Conservation (phyloP, 192 early-diverging fungal species). For the Nowakowskiella sp. region DNA sequence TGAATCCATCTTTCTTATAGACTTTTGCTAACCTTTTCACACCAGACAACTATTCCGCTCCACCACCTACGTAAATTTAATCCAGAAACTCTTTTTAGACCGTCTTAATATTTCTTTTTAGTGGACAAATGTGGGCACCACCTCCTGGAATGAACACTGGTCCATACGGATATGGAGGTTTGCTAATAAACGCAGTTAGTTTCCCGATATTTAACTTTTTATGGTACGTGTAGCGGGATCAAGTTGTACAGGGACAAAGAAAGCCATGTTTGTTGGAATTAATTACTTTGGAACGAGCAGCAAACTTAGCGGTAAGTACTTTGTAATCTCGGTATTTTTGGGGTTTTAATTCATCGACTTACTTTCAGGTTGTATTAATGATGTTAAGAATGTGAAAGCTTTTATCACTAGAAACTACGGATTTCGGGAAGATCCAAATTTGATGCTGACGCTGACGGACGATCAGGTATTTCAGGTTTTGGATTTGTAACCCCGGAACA, state of each 20-base stretch:
- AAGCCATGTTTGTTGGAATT: slow-evolving; percentile 84
- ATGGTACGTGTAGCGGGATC: no score
- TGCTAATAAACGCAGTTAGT: no score
- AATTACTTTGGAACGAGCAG: slow-evolving; percentile 68
- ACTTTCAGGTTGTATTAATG: slow-evolving; percentile 36
- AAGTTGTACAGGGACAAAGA: slow-evolving; percentile 21
- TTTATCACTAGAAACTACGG: slow-evolving; percentile 50
- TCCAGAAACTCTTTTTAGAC: no score
- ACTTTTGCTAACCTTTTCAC: no score
- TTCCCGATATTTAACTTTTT: no score
- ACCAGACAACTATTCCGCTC: no score
- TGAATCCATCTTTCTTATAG: no score
- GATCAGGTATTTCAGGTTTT: slow-evolving; percentile 39
- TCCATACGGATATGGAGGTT: no score
- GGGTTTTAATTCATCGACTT: not conserved
- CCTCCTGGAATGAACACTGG: no score
- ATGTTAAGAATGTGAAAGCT: slow-evolving; percentile 45
- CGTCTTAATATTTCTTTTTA: no score
- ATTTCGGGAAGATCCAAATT: slow-evolving; percentile 39
- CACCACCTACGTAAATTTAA: no score
- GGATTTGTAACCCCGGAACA: slow-evolving; percentile 26
- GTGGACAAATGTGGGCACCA: no score
- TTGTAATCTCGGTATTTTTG: not conserved
- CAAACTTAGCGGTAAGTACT: slow-evolving; percentile 30
- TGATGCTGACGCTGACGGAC: slow-evolving; percentile 62